Evolutionary conservation across 768 basidiomycete species (phyloP), one percentile per base, ranked within the genome.

Genomic region (Leccinum subtestaceum): DNA sequence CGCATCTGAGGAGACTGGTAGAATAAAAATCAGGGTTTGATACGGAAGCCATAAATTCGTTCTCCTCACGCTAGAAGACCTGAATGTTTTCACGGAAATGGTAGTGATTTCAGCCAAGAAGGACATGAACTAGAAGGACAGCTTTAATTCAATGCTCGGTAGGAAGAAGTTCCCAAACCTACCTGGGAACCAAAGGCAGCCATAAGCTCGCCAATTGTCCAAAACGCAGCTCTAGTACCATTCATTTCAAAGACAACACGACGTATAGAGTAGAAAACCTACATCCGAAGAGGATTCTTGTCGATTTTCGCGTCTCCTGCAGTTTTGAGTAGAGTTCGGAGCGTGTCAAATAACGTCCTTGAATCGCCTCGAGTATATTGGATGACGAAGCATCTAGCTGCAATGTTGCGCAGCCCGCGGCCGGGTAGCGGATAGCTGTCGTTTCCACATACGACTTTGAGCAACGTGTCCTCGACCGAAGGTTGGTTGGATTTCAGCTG

Each of bases 171-270:
- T 15, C 43, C 36, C n/a, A 17, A 13, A 67, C 87, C 56, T 69
- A 91, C 94, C 77, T 97, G 91, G 5, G 87, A 79, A 5, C 96
- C 96, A 68, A 88, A 91, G 6, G 77, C 78, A 27, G 77, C 82
- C 91, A 98, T 98, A 8, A 98, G 73, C 70, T 96, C 93, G 3
- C 94, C 95, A 23, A 95, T 84, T 60, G 89, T 88, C 61, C 87
- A 91, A 69, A 94, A 86, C 3, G 91, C 87, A 11, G 93, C 91
- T 60, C 93, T 95, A 53, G 27, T 60, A 62, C 48, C 49, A 54
- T 58, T 64, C 46, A 56, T 5, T 57, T 10, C 5, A 40, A 57
- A 43, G 15, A 55, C 21, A 46, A 52, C 23, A 56, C 13, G 17
- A 10, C 43, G 46, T 13, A 17, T 15, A 21, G 31, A 15, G 19